phyloP scores from a whole-genome alignment of 2,329 filamentous ascomycete species.

The Apiospora saccharicola region DNA sequence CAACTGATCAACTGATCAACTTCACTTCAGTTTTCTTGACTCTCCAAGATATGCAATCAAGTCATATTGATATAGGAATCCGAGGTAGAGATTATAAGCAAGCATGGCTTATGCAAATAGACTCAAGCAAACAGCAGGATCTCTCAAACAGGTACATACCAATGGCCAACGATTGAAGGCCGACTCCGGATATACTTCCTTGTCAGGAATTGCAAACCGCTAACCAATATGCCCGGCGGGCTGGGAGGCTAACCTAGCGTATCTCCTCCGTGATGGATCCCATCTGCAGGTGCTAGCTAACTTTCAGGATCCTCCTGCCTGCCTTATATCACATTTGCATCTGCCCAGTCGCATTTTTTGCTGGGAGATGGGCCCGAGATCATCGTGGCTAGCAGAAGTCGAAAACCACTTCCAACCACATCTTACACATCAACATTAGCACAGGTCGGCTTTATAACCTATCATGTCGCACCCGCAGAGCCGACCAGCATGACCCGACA shows the following conservation, averaged over 20 bases:
- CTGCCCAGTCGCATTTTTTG: background rate
- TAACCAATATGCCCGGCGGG: background rate
- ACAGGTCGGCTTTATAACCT: background rate
- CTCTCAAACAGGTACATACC: background rate
- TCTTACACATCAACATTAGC: background rate
- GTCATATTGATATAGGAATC: no score
- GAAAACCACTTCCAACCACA: background rate
- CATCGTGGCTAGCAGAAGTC: background rate
- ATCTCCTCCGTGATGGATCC: background rate
- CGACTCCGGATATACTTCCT: background rate
- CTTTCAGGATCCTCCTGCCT: background rate
- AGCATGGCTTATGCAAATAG: no score
- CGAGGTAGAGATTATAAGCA: no score
- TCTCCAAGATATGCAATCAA: no score
- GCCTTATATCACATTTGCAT: conserved; percentile 1
- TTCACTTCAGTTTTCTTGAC: background rate
- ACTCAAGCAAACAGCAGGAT: background rate
- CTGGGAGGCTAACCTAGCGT: background rate
- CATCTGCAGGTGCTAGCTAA: background rate
- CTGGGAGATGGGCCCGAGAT: background rate
- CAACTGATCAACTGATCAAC: background rate
- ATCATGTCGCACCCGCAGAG: conserved; percentile 1
- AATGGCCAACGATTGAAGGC: background rate
- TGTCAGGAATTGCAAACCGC: background rate
- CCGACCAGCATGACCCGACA: background rate